Evolutionary conservation across 129 eudicot genomes (phyloP).

Genomic region (Tagetes patula): DNA sequence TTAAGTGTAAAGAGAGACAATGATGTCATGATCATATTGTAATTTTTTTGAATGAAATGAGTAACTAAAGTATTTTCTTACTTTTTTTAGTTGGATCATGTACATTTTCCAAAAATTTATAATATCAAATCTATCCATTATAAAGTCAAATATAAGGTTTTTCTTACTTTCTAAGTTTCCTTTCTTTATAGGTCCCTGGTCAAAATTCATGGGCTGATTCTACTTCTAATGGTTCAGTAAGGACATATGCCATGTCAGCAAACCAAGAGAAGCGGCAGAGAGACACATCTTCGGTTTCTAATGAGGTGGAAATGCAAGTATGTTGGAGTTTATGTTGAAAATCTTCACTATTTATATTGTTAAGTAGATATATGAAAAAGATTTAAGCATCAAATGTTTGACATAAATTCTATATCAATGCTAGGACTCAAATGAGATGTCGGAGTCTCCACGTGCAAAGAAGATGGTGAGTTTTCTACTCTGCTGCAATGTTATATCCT

Average conservation of each 20-base stretch:
- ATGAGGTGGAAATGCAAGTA: conserved; percentile 61
- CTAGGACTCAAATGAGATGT: conserved; percentile 46
- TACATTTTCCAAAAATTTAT: too few species aligned
- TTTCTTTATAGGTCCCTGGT: conserved; percentile 76
- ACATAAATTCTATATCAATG: not conserved
- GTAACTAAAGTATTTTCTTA: too few species aligned
- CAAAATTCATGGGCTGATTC: conserved; percentile 75
- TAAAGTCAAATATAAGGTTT: not conserved
- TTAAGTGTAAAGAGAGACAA: too few species aligned
- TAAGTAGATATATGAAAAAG: not conserved
- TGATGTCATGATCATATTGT: not conserved
- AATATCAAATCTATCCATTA: not conserved
- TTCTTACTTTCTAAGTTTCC: not conserved
- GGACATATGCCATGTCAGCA: conserved; percentile 33
- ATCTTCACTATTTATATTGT: not conserved
- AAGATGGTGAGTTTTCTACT: conserved; percentile 91
- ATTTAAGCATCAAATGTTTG: not conserved
- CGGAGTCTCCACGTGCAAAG: conserved; percentile 58
- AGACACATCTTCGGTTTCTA: conserved; percentile 47
- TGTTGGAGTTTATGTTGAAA: not conserved
- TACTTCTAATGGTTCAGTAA: conserved; percentile 32
- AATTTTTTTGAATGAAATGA: not conserved
- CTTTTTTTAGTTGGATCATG: not conserved
- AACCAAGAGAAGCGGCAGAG: conserved; percentile 79
- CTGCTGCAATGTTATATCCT: too few species aligned